Base-by-base conservation (phyloP, 495 filamentous ascomycete genomes). In the Opeltia flavorubescens region DNA sequence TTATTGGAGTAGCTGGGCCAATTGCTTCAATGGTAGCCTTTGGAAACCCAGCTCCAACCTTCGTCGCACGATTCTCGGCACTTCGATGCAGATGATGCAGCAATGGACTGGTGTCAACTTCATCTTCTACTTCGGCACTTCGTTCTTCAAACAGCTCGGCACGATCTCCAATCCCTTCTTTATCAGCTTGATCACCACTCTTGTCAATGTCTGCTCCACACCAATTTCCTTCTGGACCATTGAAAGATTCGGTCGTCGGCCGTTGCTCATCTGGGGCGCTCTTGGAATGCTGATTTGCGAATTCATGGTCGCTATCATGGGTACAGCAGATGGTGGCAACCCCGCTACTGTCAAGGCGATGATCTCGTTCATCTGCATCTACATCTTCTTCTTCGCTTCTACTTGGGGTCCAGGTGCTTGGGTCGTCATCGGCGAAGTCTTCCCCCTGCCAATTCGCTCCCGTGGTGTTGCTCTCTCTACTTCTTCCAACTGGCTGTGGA, bases 401-500 rank as follows among this genome's bases (percentile, higher is more conserved):
- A 83, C 81, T 15, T 91, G 83, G 84, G 85, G 85, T 36, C 83
- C 84, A n/a, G 67, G 52, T 24, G 81, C 77, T 20, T 87, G 84
- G 84, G 80, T 88, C 46, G 69, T 88, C 56, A 81, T 86, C 50
- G 84, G 84, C 51, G 84, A 89, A 64, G 81, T 86, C 60, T 89
- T 79, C 70, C 83, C 83, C 15, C 75, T 88, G 20, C 81, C 77
- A 15, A 85, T 86, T 64, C 81, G 84, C 50, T 75, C 82, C 5
- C 78, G 78, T 46, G 82, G 83, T 61, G 81, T 88, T 38, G 81
- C 69, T 39, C 70, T 89, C 41, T 80, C 81, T 1, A 87, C 84
- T 33, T 78, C 83, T 33, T 83, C 76, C 57, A 89, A 89, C 66
- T 89, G 84, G 84, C 70, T 86, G 44, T 86, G 81, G 81, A 86